These are phyloP conservation scores for Aegilops sharonensis DNA, from an alignment of 176 grass and related monocot genomes.

Conservation along the genomic window DNA sequence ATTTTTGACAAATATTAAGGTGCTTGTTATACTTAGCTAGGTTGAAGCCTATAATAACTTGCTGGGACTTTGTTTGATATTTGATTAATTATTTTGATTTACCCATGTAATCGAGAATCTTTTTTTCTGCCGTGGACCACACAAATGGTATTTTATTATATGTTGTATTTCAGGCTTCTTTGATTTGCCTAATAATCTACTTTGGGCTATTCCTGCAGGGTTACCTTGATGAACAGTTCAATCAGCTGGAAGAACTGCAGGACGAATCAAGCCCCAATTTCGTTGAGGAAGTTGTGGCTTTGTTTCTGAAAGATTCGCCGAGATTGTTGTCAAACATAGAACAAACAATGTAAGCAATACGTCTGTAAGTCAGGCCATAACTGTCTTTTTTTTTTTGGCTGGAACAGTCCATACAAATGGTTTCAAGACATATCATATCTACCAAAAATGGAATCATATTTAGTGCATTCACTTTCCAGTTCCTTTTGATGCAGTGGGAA, in stretches of 20 bases:
- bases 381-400: not conserved
- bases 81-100: not conserved
- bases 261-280: slow-evolving; percentile 81
- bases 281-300: slow-evolving; percentile 72
- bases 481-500: slow-evolving; percentile 52
- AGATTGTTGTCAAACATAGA: slow-evolving; percentile 68
- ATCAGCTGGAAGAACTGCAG: slow-evolving; percentile 74
- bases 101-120: not conserved
- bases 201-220: slow-evolving; percentile 40
- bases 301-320: slow-evolving; percentile 72
- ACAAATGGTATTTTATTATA: not conserved
- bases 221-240: slow-evolving; percentile 75
- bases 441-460: not conserved
- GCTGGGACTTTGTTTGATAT: slow-evolving; percentile 17
- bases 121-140: not conserved
- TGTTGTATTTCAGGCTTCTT: not conserved
- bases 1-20: slow-evolving; percentile 14
- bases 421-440: slow-evolving; percentile 14
- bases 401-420: not conserved
- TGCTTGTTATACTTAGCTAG: slow-evolving; percentile 36
- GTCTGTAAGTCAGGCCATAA: not conserved
- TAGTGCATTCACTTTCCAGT: slow-evolving; percentile 27
- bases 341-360: slow-evolving; percentile 54
- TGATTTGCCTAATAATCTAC: not conserved
- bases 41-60: slow-evolving; percentile 41